These are phyloP conservation scores for Rosa rugosa DNA, from an alignment of 306 rosid genomes.

Conservation along the genomic window DNA sequence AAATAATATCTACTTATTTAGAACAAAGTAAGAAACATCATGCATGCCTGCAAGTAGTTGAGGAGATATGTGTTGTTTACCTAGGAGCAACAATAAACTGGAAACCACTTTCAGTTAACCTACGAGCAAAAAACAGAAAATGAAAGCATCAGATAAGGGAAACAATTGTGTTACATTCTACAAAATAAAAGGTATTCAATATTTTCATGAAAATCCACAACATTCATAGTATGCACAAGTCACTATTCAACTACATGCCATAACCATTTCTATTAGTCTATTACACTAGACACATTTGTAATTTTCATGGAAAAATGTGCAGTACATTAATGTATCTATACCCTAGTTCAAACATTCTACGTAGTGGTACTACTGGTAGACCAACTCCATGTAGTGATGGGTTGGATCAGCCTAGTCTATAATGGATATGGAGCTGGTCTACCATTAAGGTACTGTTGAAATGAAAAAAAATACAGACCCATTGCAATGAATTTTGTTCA, in stretches of 20 bases:
- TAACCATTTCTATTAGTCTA: neutral
- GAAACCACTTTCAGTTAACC: constrained; percentile 91
- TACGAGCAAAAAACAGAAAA: constrained; percentile 43
- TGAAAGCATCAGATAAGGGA: constrained; percentile 28
- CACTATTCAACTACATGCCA: neutral
- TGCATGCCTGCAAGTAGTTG: constrained; percentile 20
- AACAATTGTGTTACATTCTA: neutral
- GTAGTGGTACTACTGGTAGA: too few relatives aligned
- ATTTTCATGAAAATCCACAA: neutral
- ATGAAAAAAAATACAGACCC: too few relatives aligned
- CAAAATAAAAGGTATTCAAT: neutral
- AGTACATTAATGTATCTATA: neutral
- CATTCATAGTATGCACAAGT: neutral
- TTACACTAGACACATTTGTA: neutral
- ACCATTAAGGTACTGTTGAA: too few relatives aligned
- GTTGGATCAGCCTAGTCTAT: too few relatives aligned
- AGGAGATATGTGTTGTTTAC: constrained; percentile 51
- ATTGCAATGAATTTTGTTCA: too few relatives aligned
- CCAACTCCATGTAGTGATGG: too few relatives aligned
- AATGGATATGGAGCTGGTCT: too few relatives aligned
- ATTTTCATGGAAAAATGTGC: neutral
- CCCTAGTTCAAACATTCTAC: neutral
- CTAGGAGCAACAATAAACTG: constrained; percentile 58
- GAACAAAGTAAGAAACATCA: constrained; percentile 25
- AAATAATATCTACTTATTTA: constrained; percentile 14